These are phyloP conservation scores for Arachnopeziza araneosa DNA, from an alignment of 2,329 filamentous ascomycete genomes.

Conservation along the genomic window DNA sequence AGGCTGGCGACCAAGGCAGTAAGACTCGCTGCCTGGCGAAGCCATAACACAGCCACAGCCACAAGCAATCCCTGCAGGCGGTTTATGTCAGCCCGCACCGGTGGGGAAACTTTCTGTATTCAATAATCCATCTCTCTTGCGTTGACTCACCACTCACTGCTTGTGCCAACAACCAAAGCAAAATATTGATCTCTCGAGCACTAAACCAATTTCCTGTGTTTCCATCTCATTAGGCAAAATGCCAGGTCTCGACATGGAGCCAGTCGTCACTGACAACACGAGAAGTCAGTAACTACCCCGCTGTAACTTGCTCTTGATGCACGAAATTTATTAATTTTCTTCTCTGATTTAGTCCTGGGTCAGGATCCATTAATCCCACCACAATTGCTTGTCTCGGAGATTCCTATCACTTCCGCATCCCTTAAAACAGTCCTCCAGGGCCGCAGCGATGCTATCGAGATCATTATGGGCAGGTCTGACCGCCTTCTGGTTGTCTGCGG, in stretches of 20 bases:
- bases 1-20: background rate
- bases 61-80: background rate
- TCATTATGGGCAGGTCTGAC: conserved; percentile 61
- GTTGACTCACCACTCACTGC: background rate
- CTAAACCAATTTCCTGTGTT: background rate
- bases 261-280: background rate
- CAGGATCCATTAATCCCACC: conserved; percentile 92
- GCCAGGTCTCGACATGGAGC: background rate
- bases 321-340: background rate
- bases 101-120: background rate
- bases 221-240: background rate
- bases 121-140: background rate
- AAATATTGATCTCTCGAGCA: background rate
- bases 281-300: background rate
- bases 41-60: background rate
- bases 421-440: conserved; percentile 52
- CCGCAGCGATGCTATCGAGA: conserved; percentile 59
- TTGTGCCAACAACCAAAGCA: background rate
- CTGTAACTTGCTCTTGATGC: background rate
- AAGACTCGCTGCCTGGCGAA: background rate
- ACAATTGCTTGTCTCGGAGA: conserved; percentile 92
- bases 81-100: background rate
- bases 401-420: conserved; percentile 47
- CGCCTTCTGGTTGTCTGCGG: conserved; percentile 76
- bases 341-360: conserved; percentile 57